Evolutionary conservation across 768 basidiomycete species (phyloP).

Genomic region (Lactifluus rugatus): DNA sequence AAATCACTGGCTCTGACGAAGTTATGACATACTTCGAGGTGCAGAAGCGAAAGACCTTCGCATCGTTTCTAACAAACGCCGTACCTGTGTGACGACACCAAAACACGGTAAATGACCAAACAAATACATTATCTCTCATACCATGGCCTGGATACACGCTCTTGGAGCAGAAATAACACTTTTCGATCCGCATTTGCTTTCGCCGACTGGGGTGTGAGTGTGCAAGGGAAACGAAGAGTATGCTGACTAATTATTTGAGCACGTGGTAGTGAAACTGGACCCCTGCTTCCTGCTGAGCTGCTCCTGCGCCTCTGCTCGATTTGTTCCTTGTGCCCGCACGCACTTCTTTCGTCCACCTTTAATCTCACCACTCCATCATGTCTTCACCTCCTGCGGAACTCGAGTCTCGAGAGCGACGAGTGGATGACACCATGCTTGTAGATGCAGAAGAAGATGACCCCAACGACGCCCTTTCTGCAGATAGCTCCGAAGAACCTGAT

Average conservation of each 20-base stretch:
- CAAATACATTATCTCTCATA: slow-evolving; percentile 24
- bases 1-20: not conserved
- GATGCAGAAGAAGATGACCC: slow-evolving; percentile 38
- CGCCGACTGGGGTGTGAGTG: not conserved
- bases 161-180: slow-evolving; percentile 97
- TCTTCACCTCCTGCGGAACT: slow-evolving; percentile 37
- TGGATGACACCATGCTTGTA: slow-evolving; percentile 54
- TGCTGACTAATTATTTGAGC: slow-evolving; percentile 12
- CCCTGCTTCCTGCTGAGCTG: too few species aligned
- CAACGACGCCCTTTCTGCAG: slow-evolving; percentile 53
- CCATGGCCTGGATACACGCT: slow-evolving; percentile 97
- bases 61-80: slow-evolving; percentile 95
- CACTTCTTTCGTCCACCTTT: not conserved
- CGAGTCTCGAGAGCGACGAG: slow-evolving; percentile 27
- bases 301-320: too few species aligned
- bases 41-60: slow-evolving; percentile 97
- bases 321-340: not conserved
- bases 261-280: slow-evolving; percentile 2
- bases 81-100: slow-evolving; percentile 41
- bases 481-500: slow-evolving; percentile 84
- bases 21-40: slow-evolving; percentile 71
- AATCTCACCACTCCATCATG: slow-evolving; percentile 33
- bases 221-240: not conserved
- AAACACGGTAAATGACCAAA: not conserved
- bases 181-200: slow-evolving; percentile 77